Base-by-base conservation (phyloP, 768 basidiomycete species). In the Calvatia gigantea region DNA sequence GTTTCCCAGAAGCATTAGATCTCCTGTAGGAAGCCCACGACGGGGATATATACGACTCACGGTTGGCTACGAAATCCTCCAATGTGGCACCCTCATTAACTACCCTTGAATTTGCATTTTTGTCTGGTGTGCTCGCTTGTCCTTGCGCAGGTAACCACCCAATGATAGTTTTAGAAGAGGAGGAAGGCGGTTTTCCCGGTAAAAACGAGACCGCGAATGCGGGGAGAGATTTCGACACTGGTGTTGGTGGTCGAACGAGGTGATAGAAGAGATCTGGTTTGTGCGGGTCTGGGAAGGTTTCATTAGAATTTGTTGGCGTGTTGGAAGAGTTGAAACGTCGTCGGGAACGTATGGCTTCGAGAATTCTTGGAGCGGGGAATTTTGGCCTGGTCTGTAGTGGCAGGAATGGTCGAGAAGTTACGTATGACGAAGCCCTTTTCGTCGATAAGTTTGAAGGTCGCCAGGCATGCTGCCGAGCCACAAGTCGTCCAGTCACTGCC, bases 191-290 rank as follows among this genome's bases (percentile, higher is more conserved):
- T 7, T 75, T 70, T 17, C 68, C 59, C 0, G 76, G 52, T 6
- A 86, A 71, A 55, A 90, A 89, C 1, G 87, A 88, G 1, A 91
- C 62, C 0, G 86, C 87, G 62, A 82, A 89, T 2, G 78, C 78
- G 6, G 83, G 80, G 2, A 66, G 59, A 0, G 69, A 64, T 1
- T 67, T 58, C 4, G 81, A 81, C 4, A 80, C 41, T 1, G 80
- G 75, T 29, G 73, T 78, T 4, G 84, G 83, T 0, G 83, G 73
- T 1, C 77, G 63, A 19, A 85, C 65, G 37, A 83, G 70, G 65
- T 91, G 88, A 70, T 90, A 91, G 64, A 81, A 89, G 2, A 91
- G 67, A 65, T 83, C 85, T 15, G 84, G 77, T 11, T 87, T 78
- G 48, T 75, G 71, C 1, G 86, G 81, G 65, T 90, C 88, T 6